Evolutionary conservation across 2,329 filamentous ascomycete species (phyloP).

Genomic region (Trichoderma koningiopsis): DNA sequence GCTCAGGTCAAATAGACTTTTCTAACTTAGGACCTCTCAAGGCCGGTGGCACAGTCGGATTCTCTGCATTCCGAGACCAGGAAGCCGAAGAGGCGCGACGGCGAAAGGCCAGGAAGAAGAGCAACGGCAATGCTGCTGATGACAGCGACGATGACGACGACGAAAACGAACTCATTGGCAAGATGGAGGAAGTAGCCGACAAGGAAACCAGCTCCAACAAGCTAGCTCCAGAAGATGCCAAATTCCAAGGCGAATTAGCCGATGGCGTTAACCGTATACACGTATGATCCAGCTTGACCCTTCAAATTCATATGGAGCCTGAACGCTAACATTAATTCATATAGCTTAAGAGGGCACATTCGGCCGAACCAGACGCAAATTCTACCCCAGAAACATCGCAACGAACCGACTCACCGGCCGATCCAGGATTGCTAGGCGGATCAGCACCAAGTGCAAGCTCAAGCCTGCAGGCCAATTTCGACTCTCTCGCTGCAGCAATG

Average conservation of each 20-base stretch:
- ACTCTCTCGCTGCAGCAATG: conserved; percentile 43
- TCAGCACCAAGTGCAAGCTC: conserved; percentile 32
- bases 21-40: conserved; percentile 82
- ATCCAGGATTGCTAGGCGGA: conserved; percentile 22
- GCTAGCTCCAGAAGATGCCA: conserved; percentile 70
- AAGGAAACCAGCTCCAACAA: conserved; percentile 61
- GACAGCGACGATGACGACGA: conserved; percentile 80
- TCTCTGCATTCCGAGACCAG: conserved; percentile 81
- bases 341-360: conserved; percentile 80
- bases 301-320: background rate
- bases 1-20: conserved; percentile 83
- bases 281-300: conserved; percentile 52
- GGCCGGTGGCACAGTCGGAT: conserved; percentile 83
- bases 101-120: conserved; percentile 62
- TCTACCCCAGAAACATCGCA: conserved; percentile 39
- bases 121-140: conserved; percentile 66
- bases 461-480: conserved; percentile 34
- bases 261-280: conserved; percentile 82
- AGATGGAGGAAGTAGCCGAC: conserved; percentile 66
- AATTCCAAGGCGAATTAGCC: conserved; percentile 72
- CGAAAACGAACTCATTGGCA: conserved; percentile 60
- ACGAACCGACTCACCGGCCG: conserved; percentile 44
- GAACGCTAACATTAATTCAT: conserved; percentile 22
- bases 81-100: conserved; percentile 58
- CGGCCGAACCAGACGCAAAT: conserved; percentile 64